Percentiles rank a stretch among this genome's conserved stretches.
Conservation (phyloP, 2,329 filamentous ascomycete genomes). For the Fusarium falciforme region DNA sequence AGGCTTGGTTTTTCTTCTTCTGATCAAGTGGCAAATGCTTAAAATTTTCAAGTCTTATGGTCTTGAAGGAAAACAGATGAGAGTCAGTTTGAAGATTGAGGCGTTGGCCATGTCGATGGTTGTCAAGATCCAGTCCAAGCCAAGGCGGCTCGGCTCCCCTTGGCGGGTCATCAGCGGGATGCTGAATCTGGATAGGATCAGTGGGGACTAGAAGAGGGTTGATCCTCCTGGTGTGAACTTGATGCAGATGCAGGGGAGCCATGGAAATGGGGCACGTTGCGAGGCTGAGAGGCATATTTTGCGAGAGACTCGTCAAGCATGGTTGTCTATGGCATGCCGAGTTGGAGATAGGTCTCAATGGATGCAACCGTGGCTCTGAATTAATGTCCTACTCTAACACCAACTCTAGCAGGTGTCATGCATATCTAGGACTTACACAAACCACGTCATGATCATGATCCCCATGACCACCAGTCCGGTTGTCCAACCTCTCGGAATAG, state of each 20-base stretch:
- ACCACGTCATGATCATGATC: background rate
- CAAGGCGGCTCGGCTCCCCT: background rate
- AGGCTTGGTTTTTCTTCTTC: background rate
- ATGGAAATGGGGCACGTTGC: background rate
- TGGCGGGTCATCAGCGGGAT: background rate
- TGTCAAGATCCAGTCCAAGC: background rate
- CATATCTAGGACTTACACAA: background rate
- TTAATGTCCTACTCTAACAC: background rate
- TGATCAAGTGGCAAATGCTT: background rate
- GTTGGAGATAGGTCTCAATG: background rate
- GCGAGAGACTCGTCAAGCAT: background rate
- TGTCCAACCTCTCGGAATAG: background rate
- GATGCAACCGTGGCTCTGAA: background rate
- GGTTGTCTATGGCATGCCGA: background rate
- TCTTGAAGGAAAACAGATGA: background rate
- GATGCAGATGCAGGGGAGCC: background rate
- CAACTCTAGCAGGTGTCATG: background rate
- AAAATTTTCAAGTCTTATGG: background rate
- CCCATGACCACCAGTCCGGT: slow-evolving; percentile 1
- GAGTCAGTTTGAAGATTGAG: background rate
- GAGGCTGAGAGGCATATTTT: background rate
- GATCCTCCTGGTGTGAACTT: background rate
- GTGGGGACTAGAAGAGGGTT: background rate
- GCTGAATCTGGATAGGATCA: background rate
- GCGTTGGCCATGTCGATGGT: background rate